These are phyloP conservation scores for Vigna mungo DNA, from an alignment of 306 rosid genomes.

Conservation along the genomic window DNA sequence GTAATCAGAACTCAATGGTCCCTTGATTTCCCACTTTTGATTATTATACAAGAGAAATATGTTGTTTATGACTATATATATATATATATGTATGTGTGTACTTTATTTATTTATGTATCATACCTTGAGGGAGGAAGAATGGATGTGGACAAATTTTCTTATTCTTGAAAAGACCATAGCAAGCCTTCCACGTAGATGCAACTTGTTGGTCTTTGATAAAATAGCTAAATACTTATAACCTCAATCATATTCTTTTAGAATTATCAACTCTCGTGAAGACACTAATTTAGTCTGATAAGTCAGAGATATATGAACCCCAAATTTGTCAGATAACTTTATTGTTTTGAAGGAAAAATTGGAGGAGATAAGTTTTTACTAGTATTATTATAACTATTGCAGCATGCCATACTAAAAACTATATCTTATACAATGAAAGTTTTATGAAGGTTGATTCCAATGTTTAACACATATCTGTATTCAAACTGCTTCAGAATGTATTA, in stretches of 20 bases:
- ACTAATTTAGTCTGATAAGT: too few species aligned
- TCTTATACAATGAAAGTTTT: too few species aligned
- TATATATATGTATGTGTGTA: neutral
- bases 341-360: neutral
- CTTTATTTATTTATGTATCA: neutral
- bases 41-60: neutral
- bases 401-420: too few species aligned
- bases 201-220: conserved; percentile 10
- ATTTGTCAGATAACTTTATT: neutral
- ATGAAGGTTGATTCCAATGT: neutral
- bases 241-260: too few species aligned
- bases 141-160: conserved; percentile 40
- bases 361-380: neutral
- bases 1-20: conserved; percentile 51
- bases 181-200: conserved; percentile 16
- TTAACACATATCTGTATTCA: neutral
- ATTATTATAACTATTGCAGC: neutral
- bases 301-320: neutral
- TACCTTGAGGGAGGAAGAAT: conserved; percentile 15
- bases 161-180: neutral
- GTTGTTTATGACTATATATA: neutral
- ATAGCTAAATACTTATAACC: neutral
- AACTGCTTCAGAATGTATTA: too few species aligned
- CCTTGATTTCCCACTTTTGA: conserved; percentile 46
- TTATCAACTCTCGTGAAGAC: too few species aligned